phyloP scores from a whole-genome alignment of 495 filamentous ascomycete genomes.

The Aspergillus conjunctus region DNA sequence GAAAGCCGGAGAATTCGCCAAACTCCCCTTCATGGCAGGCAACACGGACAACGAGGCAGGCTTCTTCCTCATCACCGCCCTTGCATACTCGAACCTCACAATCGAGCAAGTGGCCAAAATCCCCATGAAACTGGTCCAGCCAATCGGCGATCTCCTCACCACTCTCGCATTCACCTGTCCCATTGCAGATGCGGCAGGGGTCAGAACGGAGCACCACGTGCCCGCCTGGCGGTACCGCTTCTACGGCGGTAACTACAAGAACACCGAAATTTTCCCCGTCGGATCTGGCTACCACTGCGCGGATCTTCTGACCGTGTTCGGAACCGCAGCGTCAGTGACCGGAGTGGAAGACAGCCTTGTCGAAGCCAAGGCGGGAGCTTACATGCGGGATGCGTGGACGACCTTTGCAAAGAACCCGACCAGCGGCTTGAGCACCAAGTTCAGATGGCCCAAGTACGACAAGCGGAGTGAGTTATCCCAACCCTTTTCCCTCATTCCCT shows the following conservation, averaged over 20 bases:
- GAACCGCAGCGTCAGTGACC: slow-evolving; percentile 27
- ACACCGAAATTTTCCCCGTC: slow-evolving; percentile 31
- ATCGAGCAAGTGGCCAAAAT: slow-evolving; percentile 7
- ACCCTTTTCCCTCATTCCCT: neutral
- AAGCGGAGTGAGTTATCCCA: neutral
- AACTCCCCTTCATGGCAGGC: slow-evolving; percentile 18
- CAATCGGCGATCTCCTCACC: neutral
- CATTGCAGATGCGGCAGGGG: slow-evolving; percentile 5
- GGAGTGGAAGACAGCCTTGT: slow-evolving; percentile 12
- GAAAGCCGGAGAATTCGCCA: slow-evolving; percentile 14
- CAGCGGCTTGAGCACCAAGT: slow-evolving; percentile 29
- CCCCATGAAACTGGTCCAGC: slow-evolving; percentile 12
- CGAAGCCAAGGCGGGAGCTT: slow-evolving; percentile 21
- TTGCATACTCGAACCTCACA: slow-evolving; percentile 15
- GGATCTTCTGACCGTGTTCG: slow-evolving; percentile 47
- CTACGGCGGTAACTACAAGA: slow-evolving; percentile 44
- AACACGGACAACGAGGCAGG: slow-evolving; percentile 20
- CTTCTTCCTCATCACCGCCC: slow-evolving; percentile 16
- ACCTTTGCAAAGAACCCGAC: slow-evolving; percentile 48
- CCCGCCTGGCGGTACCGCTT: slow-evolving; percentile 52
- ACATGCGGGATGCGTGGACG: slow-evolving; percentile 47
- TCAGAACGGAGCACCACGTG: slow-evolving; percentile 5
- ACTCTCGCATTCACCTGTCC: slow-evolving; percentile 14
- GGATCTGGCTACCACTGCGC: slow-evolving; percentile 48
- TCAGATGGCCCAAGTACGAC: slow-evolving; percentile 13